These are phyloP conservation scores for Exsudoporus frostii DNA, from an alignment of 768 basidiomycete species.

Conservation along the genomic window DNA sequence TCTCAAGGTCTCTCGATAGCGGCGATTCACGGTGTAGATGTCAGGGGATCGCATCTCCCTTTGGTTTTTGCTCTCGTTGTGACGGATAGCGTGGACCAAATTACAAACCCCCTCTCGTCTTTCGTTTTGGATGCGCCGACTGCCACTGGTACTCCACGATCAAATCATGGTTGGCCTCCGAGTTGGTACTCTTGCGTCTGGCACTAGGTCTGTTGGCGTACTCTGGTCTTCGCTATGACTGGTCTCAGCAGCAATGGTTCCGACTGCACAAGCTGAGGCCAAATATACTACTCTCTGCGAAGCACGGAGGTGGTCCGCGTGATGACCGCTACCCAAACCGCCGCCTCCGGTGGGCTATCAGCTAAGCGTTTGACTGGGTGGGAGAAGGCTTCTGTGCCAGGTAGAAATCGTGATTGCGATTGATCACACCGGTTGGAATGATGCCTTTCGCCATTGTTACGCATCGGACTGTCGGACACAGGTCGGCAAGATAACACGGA, in stretches of 20 bases:
- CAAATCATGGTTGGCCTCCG: neutral
- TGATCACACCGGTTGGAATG: too few species aligned
- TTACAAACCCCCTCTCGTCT: conserved; percentile 4
- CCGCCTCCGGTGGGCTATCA: too few species aligned
- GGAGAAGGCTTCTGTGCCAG: too few species aligned
- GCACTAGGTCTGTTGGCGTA: neutral
- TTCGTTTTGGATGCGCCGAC: conserved; percentile 2
- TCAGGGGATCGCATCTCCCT: conserved; percentile 32
- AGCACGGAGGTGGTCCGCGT: conserved; percentile 22
- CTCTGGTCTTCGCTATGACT: conserved; percentile 2
- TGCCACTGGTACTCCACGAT: neutral
- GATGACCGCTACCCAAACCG: too few species aligned
- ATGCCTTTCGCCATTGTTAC: too few species aligned
- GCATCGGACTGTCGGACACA: too few species aligned
- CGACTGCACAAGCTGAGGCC: conserved; percentile 16
- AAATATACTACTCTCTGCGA: conserved; percentile 23
- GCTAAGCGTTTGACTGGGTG: too few species aligned
- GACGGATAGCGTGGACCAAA: neutral
- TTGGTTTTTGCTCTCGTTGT: conserved; percentile 6
- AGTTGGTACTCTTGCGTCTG: neutral
- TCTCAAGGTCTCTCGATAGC: conserved; percentile 24
- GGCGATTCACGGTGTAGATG: conserved; percentile 30
- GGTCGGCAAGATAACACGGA: too few species aligned
- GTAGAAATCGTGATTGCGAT: too few species aligned
- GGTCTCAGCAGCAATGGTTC: conserved; percentile 15